These are phyloP conservation scores for Trametes coccinea DNA, from an alignment of 768 basidiomycete genomes.

Conservation along the genomic window DNA sequence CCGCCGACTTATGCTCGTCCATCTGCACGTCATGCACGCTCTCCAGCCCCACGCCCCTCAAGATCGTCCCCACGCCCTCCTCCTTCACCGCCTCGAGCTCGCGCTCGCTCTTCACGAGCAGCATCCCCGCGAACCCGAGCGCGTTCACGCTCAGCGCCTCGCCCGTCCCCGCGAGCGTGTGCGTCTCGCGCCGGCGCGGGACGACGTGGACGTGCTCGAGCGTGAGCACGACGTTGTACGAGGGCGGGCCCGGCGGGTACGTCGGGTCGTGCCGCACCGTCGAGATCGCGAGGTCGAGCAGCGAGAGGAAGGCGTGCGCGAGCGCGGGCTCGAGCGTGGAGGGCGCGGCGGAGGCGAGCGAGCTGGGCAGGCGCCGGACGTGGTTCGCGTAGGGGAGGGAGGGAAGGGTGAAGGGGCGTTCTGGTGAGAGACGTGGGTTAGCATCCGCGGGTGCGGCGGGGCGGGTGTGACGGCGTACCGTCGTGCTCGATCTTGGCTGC, in stretches of 20 bases:
- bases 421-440: conserved; percentile 38
- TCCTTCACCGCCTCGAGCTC: conserved; percentile 70
- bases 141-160: conserved; percentile 75
- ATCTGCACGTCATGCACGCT: conserved; percentile 71
- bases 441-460: not conserved
- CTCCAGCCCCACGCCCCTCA: conserved; percentile 62
- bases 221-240: conserved; percentile 84
- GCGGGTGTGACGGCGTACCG: conserved; percentile 38
- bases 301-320: conserved; percentile 62
- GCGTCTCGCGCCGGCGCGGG: conserved; percentile 69
- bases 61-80: conserved; percentile 62
- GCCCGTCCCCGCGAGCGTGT: conserved; percentile 53
- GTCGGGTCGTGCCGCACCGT: conserved; percentile 67
- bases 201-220: conserved; percentile 84
- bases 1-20: conserved; percentile 13
- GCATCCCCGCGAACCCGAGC: conserved; percentile 86
- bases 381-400: conserved; percentile 81
- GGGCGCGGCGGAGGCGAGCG: conserved; percentile 37
- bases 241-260: conserved; percentile 64
- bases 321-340: conserved; percentile 53
- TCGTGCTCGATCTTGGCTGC: conserved; percentile 56
- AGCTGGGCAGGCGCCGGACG: conserved; percentile 59
- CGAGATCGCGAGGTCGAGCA: conserved; percentile 76
- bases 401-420: conserved; percentile 69
- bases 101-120: conserved; percentile 80